A percentile compares a stretch with the other conserved stretches of the same genome.
These are phyloP conservation scores for Pezicula neosporulosa DNA, from an alignment of 2,329 filamentous ascomycete species.

Conservation along the genomic window DNA sequence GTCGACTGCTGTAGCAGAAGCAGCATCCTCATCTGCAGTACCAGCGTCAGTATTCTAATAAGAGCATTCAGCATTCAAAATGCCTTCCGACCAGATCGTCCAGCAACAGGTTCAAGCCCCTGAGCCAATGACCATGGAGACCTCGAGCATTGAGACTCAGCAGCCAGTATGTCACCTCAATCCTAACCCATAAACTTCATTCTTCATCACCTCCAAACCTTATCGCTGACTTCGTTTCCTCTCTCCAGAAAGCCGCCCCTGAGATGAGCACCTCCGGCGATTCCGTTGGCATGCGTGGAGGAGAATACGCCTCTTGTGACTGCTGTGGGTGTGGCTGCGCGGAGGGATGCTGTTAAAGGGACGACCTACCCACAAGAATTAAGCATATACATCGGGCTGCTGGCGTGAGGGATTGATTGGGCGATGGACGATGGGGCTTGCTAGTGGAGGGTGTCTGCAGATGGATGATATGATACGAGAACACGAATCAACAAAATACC, in stretches of 20 bases:
- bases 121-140: constrained; percentile 21
- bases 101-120: constrained; percentile 24
- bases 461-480: no score
- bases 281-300: constrained; percentile 16
- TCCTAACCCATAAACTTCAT: constrained; percentile 8
- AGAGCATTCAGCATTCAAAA: constrained; percentile 1
- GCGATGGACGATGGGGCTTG: no score
- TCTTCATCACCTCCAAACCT: not conserved
- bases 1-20: no score
- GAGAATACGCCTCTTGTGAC: constrained; percentile 15
- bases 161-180: constrained; percentile 21
- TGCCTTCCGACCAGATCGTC: constrained; percentile 22
- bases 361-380: not conserved
- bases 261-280: constrained; percentile 16
- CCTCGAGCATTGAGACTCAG: constrained; percentile 15
- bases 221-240: not conserved
- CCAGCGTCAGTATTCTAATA: not conserved
- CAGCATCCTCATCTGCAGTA: no score
- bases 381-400: no score
- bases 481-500: no score
- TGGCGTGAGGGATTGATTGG: no score
- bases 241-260: not conserved
- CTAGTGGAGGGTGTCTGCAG: not conserved
- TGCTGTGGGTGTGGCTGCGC: constrained; percentile 17
- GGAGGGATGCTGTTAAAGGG: constrained; percentile 16